A percentile compares a stretch with the other conserved stretches of the same genome.
Conservation (phyloP, 2,329 filamentous ascomycete genomes). For the Fusarium ambrosium region DNA sequence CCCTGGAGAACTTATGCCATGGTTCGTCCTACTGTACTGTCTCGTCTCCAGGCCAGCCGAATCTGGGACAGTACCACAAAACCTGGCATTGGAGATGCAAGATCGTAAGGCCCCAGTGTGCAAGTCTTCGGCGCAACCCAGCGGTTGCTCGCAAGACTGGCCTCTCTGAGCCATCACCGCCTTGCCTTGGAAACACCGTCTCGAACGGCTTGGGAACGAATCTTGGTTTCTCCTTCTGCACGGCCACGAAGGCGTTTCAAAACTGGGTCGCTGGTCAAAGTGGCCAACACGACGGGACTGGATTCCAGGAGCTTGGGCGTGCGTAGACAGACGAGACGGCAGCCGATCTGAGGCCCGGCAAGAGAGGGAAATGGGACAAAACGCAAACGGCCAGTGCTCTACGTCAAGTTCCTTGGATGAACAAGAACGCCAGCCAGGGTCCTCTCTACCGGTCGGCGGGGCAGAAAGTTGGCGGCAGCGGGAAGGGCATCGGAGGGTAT, state of each 20-base stretch:
- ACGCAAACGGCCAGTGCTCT: slow-evolving; percentile 27
- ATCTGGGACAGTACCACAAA: slow-evolving; percentile 2
- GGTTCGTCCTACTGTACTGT: not conserved
- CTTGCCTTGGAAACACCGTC: slow-evolving; percentile 8
- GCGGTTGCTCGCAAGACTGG: not conserved
- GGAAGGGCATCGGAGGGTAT: slow-evolving; percentile 28
- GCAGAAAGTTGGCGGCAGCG: slow-evolving; percentile 14
- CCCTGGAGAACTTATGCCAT: not conserved
- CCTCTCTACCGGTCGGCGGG: slow-evolving; percentile 32
- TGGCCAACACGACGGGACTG: slow-evolving; percentile 4
- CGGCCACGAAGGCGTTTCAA: slow-evolving; percentile 23
- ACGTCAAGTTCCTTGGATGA: slow-evolving; percentile 39
- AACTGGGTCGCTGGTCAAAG: not conserved
- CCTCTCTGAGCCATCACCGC: not conserved
- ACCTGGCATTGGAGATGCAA: slow-evolving; percentile 2
- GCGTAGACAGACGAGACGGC: slow-evolving; percentile 3
- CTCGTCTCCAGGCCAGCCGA: not conserved
- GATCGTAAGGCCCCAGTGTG: not conserved
- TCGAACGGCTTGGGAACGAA: slow-evolving; percentile 1
- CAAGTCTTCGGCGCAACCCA: not conserved
- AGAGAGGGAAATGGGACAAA: not conserved
- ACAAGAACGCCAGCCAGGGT: slow-evolving; percentile 25
- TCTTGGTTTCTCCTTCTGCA: slow-evolving; percentile 12
- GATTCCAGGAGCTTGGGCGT: slow-evolving; percentile 26
- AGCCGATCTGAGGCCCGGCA: slow-evolving; percentile 8